A percentile compares a stretch with the other conserved stretches of the same genome.
These are phyloP conservation scores for Agrocybe chaxingu DNA, from an alignment of 768 basidiomycete genomes.

Conservation along the genomic window DNA sequence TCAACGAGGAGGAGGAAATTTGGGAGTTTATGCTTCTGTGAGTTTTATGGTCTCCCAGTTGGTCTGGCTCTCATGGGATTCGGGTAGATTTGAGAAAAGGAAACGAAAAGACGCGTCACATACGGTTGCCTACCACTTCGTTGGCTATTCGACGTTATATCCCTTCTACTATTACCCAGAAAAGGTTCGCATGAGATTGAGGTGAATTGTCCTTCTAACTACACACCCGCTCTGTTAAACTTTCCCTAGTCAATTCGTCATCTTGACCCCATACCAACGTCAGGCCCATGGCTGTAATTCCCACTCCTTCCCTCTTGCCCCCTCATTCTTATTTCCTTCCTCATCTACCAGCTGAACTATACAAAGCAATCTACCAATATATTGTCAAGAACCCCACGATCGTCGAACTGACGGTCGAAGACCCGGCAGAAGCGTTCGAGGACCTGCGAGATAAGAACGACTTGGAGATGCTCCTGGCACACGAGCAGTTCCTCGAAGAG, in stretches of 20 bases:
- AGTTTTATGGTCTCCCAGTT: slow-evolving; percentile 25
- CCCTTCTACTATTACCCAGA: slow-evolving; percentile 97
- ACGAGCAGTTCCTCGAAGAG: slow-evolving; percentile 67
- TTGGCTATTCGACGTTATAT: slow-evolving; percentile 92
- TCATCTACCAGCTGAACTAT: slow-evolving; percentile 69
- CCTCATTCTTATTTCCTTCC: not conserved
- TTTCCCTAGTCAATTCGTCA: slow-evolving; percentile 83
- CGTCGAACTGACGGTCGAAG: slow-evolving; percentile 95
- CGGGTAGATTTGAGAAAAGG: slow-evolving; percentile 76
- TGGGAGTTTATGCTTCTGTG: slow-evolving; percentile 94
- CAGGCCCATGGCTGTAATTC: slow-evolving; percentile 86
- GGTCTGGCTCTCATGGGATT: not conserved
- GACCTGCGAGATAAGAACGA: slow-evolving; percentile 94
- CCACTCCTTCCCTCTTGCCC: not conserved
- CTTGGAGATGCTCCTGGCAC: slow-evolving; percentile 67
- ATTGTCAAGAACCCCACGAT: slow-evolving; percentile 62
- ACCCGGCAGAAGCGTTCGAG: slow-evolving; percentile 97
- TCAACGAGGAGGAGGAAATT: slow-evolving; percentile 86
- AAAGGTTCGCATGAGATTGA: slow-evolving; percentile 79
- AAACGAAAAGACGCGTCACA: slow-evolving; percentile 50
- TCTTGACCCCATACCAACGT: slow-evolving; percentile 86
- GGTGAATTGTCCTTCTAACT: slow-evolving; percentile 41
- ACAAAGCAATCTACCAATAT: slow-evolving; percentile 80
- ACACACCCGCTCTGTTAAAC: slow-evolving; percentile 3
- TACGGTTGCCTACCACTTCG: slow-evolving; percentile 78